Conservation (phyloP, 441 rosid genomes). For the Pelargonium fulgidum region DNA sequence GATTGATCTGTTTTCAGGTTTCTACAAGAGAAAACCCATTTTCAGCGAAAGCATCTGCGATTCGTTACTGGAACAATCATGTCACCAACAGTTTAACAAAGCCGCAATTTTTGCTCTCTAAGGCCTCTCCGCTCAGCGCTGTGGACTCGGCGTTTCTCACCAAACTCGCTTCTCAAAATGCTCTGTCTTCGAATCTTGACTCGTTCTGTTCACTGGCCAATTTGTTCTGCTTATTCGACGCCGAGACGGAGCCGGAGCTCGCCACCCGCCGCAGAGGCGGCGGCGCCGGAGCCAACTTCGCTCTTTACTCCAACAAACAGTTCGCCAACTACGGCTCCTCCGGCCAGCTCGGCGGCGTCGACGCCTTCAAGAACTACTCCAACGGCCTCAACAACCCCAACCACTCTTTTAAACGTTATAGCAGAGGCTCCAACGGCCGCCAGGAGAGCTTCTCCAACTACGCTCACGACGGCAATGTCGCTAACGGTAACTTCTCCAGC, state of each 20-base stretch:
- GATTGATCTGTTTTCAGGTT: not conserved
- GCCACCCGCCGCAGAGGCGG: constrained; percentile 38
- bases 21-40: constrained; percentile 53
- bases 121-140: constrained; percentile 58
- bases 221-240: constrained; percentile 68
- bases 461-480: constrained; percentile 37
- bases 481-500: constrained; percentile 35
- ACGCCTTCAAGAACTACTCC: constrained; percentile 56
- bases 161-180: constrained; percentile 52
- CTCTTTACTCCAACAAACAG: constrained; percentile 43
- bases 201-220: constrained; percentile 65
- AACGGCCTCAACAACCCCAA: constrained; percentile 48
- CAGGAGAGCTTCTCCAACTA: constrained; percentile 34
- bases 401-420: constrained; percentile 38
- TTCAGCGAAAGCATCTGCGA: constrained; percentile 54
- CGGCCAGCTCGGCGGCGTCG: constrained; percentile 55
- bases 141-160: constrained; percentile 53
- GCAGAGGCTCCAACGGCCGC: constrained; percentile 26
- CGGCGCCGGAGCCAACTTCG: constrained; percentile 35
- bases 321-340: constrained; percentile 64
- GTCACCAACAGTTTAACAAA: constrained; percentile 35
- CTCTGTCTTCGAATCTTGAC: constrained; percentile 44
- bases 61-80: constrained; percentile 75
- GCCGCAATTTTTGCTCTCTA: constrained; percentile 54
- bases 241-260: constrained; percentile 28